phyloP scores from a whole-genome alignment of 2,329 filamentous ascomycete species.

The Exophiala sp. region DNA sequence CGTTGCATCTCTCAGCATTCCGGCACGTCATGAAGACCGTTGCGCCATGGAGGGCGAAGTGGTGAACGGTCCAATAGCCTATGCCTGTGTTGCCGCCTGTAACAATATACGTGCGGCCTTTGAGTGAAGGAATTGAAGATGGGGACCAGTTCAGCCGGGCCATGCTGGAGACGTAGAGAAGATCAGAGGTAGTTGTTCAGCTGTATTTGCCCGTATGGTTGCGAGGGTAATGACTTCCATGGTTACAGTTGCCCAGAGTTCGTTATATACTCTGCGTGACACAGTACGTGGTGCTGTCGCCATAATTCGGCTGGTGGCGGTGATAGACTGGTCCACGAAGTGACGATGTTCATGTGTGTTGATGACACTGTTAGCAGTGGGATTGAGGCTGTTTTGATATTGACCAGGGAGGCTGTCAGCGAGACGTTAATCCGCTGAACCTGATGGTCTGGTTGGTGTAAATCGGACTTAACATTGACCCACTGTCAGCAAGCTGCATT shows the following conservation, averaged over 20 bases:
- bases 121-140: slow-evolving; percentile 45
- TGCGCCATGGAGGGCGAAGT: slow-evolving; percentile 42
- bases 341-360: slow-evolving; percentile 20
- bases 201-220: too few relatives aligned
- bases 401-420: background rate
- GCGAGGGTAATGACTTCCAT: too few relatives aligned
- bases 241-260: too few relatives aligned
- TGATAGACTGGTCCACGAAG: background rate
- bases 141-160: slow-evolving; percentile 30
- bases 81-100: slow-evolving; percentile 51
- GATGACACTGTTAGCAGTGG: slow-evolving; percentile 10
- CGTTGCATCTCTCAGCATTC: slow-evolving; percentile 34
- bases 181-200: background rate
- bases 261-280: too few relatives aligned
- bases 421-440: slow-evolving; percentile 19
- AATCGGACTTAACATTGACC: slow-evolving; percentile 19
- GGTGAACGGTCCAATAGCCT: slow-evolving; percentile 42
- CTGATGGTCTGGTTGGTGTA: slow-evolving; percentile 20
- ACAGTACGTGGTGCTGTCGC: too few relatives aligned
- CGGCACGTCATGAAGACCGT: slow-evolving; percentile 40
- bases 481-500: slow-evolving; percentile 28
- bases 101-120: slow-evolving; percentile 45
- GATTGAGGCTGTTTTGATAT: background rate
- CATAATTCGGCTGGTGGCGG: background rate
- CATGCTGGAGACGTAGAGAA: slow-evolving; percentile 15